These are phyloP conservation scores for Dinochytrium kinnereticum DNA, from an alignment of 371 early-diverging fungal genomes.

Conservation along the genomic window DNA sequence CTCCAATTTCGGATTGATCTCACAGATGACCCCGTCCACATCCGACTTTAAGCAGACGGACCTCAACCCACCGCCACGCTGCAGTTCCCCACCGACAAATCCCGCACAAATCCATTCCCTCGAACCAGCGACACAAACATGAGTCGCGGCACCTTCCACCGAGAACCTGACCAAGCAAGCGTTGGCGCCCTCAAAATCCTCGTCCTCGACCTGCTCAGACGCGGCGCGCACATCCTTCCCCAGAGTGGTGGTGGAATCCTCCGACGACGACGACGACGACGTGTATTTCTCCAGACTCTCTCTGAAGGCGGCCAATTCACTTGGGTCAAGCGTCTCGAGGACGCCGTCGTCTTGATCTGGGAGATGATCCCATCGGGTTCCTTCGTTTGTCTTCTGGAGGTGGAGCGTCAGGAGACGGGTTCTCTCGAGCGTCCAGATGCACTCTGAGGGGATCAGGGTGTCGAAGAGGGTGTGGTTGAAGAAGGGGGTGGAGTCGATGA, in stretches of 20 bases:
- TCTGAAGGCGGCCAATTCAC: slow-evolving; percentile 63
- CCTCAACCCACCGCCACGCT: no score
- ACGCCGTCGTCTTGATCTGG: slow-evolving; percentile 75
- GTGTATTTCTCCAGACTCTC: slow-evolving; percentile 73
- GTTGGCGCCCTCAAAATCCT: neutral
- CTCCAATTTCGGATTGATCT: slow-evolving; percentile 40
- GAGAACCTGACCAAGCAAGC: neutral
- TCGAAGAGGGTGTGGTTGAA: slow-evolving; percentile 46
- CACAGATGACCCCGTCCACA: slow-evolving; percentile 75
- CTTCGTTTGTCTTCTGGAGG: slow-evolving; percentile 66
- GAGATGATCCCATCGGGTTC: slow-evolving; percentile 78
- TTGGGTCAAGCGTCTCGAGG: slow-evolving; percentile 72
- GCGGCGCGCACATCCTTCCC: neutral
- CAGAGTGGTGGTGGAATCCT: no score
- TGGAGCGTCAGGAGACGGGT: slow-evolving; percentile 65
- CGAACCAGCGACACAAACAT: neutral
- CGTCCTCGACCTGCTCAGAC: neutral
- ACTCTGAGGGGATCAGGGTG: slow-evolving; percentile 64
- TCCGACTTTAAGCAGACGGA: slow-evolving; percentile 65
- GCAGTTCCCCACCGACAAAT: no score
- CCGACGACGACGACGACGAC: no score
- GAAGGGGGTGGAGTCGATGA: neutral
- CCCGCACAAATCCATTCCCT: neutral
- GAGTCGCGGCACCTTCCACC: neutral
- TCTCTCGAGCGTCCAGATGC: slow-evolving; percentile 77